phyloP scores from a whole-genome alignment of 768 basidiomycete genomes.

The Serendipita sp. region DNA sequence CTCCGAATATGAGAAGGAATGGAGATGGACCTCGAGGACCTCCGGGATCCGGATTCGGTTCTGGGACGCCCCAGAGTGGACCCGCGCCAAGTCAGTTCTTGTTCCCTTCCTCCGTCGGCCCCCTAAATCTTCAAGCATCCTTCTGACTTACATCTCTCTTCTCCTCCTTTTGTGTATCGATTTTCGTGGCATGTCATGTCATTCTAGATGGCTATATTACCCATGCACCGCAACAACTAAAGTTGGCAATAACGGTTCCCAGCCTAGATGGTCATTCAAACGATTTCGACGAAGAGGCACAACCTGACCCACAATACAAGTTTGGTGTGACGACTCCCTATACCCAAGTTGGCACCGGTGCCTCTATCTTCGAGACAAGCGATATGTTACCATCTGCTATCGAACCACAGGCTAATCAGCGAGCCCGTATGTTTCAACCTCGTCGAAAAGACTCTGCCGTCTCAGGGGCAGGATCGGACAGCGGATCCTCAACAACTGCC shows the following conservation, averaged over 20 bases:
- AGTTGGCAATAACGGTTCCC: background rate
- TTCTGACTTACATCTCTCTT: background rate
- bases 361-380: background rate
- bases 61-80: background rate
- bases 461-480: background rate
- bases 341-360: background rate
- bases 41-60: background rate
- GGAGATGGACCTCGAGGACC: background rate
- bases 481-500: background rate
- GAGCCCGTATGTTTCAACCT: background rate
- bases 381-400: slow-evolving; percentile 1
- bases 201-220: slow-evolving; percentile 2
- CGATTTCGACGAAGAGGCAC: background rate
- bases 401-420: background rate
- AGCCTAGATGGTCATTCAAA: background rate
- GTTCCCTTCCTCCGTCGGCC: background rate
- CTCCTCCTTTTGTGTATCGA: background rate
- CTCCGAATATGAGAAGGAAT: slow-evolving; percentile 2
- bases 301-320: background rate
- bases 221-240: background rate
- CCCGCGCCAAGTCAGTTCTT: background rate
- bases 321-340: slow-evolving; percentile 5
- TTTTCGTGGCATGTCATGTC: background rate
- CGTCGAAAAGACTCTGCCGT: background rate
- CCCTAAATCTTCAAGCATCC: background rate